Evolutionary conservation across 768 basidiomycete genomes (phyloP), one percentile per base, ranked within the genome.

Genomic region (Chiua virens): DNA sequence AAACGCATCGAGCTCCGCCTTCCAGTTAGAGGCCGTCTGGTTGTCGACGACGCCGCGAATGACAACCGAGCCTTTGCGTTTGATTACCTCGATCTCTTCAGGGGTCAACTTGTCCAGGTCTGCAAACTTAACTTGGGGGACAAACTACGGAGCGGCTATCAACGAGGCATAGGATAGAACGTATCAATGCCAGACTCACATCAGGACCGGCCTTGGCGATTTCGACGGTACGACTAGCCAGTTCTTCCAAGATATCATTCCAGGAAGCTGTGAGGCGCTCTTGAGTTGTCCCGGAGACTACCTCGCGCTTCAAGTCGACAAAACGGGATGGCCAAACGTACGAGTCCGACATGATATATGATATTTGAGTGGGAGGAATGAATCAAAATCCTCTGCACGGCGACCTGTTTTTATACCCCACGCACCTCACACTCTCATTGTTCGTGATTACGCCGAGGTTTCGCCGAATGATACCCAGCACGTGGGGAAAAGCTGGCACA

Each of bases 91-190:
- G 8, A 85, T 52, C 28, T 77, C 68, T 18, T 80, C 79, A 0
- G 60, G 49, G 39, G 71, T 69, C 37, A 88, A 65, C 20, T 62
- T 75, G 6, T 73, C 62, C 15, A 89, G 68, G 40, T 84, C 77
- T 4, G 72, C 60, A 60, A 85, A 85, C 17, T 79, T 70, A 43
- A 88, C 77, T 64, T 82, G 79, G 4, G 86, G 85, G 35, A 88
- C 74, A 56, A 75, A 79, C 85, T 86, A 41, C 50, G 17, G 17
- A 47, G 22, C 8, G 22, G 28, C 17, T 21, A 9, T 25, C 34
- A 45, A 18, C 43, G 40, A 45, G 11, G 7, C 21, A 27, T 25
- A 46, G 44, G 14, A 3, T n/a, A 36, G 47, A 18, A 18, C 4
- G 4, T 10, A 22, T 34, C 10, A 4, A 37, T 1, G 23, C 35